These are phyloP conservation scores for Saccharomycopsis sp. DNA, from an alignment of 805 yeast genomes.

Conservation along the genomic window DNA sequence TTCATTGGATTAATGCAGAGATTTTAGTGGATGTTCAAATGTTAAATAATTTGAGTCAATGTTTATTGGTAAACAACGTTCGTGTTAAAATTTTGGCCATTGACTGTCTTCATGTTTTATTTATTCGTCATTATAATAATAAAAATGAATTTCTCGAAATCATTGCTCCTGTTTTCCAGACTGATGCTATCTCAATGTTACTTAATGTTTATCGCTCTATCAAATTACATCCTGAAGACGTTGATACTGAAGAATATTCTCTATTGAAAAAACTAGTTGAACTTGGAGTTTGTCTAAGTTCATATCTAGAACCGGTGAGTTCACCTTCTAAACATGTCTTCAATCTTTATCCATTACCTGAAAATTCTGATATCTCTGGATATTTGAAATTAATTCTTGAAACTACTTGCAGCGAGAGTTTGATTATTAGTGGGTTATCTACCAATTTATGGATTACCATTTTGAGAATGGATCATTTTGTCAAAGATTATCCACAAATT, in stretches of 20 bases:
- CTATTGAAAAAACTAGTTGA: conserved; percentile 85
- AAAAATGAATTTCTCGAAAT: conserved; percentile 65
- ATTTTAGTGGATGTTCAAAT: conserved; percentile 60
- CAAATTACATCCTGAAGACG: conserved; percentile 51
- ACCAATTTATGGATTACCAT: conserved; percentile 92
- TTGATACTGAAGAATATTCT: conserved; percentile 73
- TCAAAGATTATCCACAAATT: conserved; percentile 20
- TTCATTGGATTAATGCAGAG: conserved; percentile 83
- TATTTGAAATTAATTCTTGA: conserved; percentile 68
- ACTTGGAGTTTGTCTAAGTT: conserved; percentile 80
- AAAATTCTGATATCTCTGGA: conserved; percentile 48
- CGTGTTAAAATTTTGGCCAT: conserved; percentile 73
- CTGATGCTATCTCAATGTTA: conserved; percentile 65
- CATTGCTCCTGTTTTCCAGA: conserved; percentile 66
- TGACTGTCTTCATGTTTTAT: conserved; percentile 82
- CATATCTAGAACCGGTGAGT: conserved; percentile 47
- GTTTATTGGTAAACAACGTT: conserved; percentile 49
- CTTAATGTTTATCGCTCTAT: conserved; percentile 47
- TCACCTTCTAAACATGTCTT: conserved; percentile 22
- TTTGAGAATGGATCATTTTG: conserved; percentile 67
- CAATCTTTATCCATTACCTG: conserved; percentile 28
- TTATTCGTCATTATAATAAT: conserved; percentile 63
- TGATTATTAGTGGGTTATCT: conserved; percentile 84
- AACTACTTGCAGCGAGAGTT: conserved; percentile 75
- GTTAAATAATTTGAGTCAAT: conserved; percentile 48